These are phyloP conservation scores for Boletus sp. DNA, from an alignment of 768 basidiomycete genomes.

Conservation along the genomic window DNA sequence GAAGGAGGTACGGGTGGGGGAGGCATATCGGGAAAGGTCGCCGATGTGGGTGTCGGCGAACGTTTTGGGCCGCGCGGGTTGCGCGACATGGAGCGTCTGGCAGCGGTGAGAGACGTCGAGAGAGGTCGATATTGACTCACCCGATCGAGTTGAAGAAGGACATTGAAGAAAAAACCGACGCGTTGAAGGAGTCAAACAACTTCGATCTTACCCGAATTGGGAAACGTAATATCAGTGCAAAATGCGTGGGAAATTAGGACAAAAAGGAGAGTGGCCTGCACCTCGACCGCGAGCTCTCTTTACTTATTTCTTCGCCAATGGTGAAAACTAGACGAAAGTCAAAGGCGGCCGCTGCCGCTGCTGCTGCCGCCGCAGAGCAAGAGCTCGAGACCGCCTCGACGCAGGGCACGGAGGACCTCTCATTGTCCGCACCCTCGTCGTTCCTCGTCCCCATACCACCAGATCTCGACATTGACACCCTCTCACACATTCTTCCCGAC, in stretches of 20 bases:
- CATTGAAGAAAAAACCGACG: constrained; percentile 32
- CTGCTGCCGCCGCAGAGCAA: constrained; percentile 24
- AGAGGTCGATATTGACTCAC: constrained; percentile 41
- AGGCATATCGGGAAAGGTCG: constrained; percentile 49
- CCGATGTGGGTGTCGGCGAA: constrained; percentile 72
- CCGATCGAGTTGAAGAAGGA: constrained; percentile 84
- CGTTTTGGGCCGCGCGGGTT: constrained; percentile 68
- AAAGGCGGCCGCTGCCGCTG: constrained; percentile 40
- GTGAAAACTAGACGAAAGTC: constrained; percentile 62
- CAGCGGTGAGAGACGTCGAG: constrained; percentile 7
- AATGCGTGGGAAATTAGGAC: constrained; percentile 20
- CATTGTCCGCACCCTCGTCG: constrained; percentile 21
- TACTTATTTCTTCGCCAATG: constrained; percentile 27
- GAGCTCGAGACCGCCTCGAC: constrained; percentile 35
- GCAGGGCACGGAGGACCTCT: constrained; percentile 36
- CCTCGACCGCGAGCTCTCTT: too few relatives aligned
- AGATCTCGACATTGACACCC: constrained; percentile 63
- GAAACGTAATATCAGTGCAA: not conserved
- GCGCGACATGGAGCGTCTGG: constrained; percentile 74
- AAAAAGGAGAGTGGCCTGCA: not conserved
- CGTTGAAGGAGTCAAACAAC: not conserved
- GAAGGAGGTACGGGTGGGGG: constrained; percentile 42
- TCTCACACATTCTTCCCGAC: constrained; percentile 63
- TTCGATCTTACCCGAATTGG: too few relatives aligned
- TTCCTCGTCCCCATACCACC: constrained; percentile 52